A percentile compares a stretch with the other conserved stretches of the same genome.
Evolutionary conservation across 2,329 filamentous ascomycete genomes (phyloP).

Genomic region (Gremmenia infestans): DNA sequence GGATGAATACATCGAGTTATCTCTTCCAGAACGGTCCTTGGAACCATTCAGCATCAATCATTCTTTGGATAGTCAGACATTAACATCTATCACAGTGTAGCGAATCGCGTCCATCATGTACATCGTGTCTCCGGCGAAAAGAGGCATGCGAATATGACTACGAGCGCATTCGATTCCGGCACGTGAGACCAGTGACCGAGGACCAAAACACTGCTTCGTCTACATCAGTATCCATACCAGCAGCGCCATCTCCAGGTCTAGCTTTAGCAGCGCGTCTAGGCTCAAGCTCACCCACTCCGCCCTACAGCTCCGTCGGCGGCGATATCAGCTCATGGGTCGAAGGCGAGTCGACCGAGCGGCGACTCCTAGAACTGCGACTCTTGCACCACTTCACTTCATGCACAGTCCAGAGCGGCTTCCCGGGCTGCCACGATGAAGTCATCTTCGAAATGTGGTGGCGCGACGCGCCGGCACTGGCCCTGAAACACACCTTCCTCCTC

Average conservation of each 20-base stretch:
- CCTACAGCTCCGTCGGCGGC: neutral
- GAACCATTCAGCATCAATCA: neutral
- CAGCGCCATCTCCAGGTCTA: neutral
- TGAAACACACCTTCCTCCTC: constrained; percentile 4
- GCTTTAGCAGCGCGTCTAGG: neutral
- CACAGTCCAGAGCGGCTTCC: constrained; percentile 5
- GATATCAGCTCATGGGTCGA: neutral
- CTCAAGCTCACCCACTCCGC: neutral
- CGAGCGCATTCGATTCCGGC: neutral
- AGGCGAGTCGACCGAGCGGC: constrained; percentile 1
- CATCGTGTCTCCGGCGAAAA: neutral
- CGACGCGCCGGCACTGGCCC: constrained; percentile 2
- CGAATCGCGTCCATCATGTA: neutral
- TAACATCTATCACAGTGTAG: neutral
- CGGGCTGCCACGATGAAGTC: constrained; percentile 1
- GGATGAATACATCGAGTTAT: no score
- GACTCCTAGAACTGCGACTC: constrained; percentile 21
- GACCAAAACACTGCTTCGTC: no score
- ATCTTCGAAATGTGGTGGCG: constrained; percentile 8
- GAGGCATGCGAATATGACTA: neutral
- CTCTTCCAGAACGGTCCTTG: neutral
- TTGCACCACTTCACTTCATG: constrained; percentile 16
- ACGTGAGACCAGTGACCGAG: neutral
- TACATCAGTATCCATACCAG: no score
- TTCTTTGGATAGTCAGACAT: no score